Percentiles rank a stretch among this genome's conserved stretches.
phyloP scores from a whole-genome alignment of 108 stramenopile genomes.

The Cylindrotheca closterium region DNA sequence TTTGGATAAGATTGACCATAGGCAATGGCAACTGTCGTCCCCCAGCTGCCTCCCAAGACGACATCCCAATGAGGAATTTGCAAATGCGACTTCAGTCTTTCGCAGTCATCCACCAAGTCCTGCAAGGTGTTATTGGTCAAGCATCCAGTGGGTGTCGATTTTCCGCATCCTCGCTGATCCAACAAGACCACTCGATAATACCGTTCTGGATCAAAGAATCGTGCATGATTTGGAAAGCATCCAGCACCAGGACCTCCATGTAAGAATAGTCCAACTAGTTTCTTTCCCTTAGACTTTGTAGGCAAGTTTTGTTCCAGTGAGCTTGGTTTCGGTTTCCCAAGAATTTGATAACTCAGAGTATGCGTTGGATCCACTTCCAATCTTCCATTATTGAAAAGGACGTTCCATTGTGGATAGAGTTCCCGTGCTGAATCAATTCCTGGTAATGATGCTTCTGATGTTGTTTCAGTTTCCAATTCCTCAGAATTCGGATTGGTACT shows the following conservation, averaged over 20 bases:
- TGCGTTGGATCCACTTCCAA: conserved; percentile 28
- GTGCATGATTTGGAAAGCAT: conserved; percentile 65
- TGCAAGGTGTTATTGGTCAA: conserved; percentile 44
- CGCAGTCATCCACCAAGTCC: conserved; percentile 74
- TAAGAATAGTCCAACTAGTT: conserved; percentile 58
- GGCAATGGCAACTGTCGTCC: conserved; percentile 80
- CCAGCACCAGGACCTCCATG: conserved; percentile 90
- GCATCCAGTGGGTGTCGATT: conserved; percentile 47
- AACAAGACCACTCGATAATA: conserved; percentile 72
- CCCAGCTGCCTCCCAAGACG: conserved; percentile 90
- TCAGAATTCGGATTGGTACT: too few relatives aligned
- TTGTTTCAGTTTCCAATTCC: too few relatives aligned
- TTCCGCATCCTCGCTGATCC: conserved; percentile 87
- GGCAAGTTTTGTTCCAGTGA: background rate
- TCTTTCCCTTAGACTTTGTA: background rate
- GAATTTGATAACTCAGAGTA: conserved; percentile 37
- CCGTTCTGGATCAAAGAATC: conserved; percentile 71
- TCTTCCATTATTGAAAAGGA: conserved; percentile 35
- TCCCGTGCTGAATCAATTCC: too few relatives aligned
- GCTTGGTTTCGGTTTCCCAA: conserved; percentile 18
- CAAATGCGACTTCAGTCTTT: conserved; percentile 58
- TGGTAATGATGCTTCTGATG: too few relatives aligned
- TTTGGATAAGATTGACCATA: conserved; percentile 76
- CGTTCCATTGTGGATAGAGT: too few relatives aligned
- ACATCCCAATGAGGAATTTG: conserved; percentile 58